Base-by-base conservation (phyloP, 257 asterid genomes). In the Echium plantagineum region DNA sequence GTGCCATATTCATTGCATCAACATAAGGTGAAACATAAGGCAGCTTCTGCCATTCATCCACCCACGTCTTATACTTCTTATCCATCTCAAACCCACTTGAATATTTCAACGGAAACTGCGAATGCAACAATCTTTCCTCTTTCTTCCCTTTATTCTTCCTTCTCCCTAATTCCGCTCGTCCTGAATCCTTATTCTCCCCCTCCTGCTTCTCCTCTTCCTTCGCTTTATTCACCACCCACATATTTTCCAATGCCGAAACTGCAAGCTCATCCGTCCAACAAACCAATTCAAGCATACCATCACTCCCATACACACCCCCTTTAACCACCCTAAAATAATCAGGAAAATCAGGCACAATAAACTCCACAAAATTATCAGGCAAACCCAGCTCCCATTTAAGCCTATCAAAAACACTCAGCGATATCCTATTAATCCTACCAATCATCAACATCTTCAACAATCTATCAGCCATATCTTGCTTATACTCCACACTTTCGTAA, bases 11-110 rank as follows among this genome's bases (percentile, higher is more conserved):
- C 74, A 62, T 71, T 31, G 84, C 84, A 57, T 82, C 84, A 66
- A 76, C 73, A 55, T 90, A 90, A 4, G 96, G 96, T 12, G 98
- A 90, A 48, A 79, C 62, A 64, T 83, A 87, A 0, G 95, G 95
- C 78, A 90, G 66, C 74, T 87, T 87, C 69, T 80, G 94, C 98
- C 96, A 90, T 63, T 85, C 96, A 68, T 83, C 87, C 51, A 82
- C 66, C 98, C 98, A 90, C 64, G 80, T 85, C 75, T 77, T 80
- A 58, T 87, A 78, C 82, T 83, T 83, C 78, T 83, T 87, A 71
- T 90, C 96, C 86, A 85, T 74, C 85, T 87, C 96, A 69, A 87
- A 82, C 55, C 71, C 94, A 18, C 64, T 81, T 1, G 94, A 77
- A 57, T 80, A 71, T 72, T 75, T 79, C 68, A 83, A 32, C 10